Percentiles rank a stretch among this genome's conserved stretches.
These are phyloP conservation scores for Didymella sp. DNA, from an alignment of 2,329 filamentous ascomycete genomes.

Conservation along the genomic window DNA sequence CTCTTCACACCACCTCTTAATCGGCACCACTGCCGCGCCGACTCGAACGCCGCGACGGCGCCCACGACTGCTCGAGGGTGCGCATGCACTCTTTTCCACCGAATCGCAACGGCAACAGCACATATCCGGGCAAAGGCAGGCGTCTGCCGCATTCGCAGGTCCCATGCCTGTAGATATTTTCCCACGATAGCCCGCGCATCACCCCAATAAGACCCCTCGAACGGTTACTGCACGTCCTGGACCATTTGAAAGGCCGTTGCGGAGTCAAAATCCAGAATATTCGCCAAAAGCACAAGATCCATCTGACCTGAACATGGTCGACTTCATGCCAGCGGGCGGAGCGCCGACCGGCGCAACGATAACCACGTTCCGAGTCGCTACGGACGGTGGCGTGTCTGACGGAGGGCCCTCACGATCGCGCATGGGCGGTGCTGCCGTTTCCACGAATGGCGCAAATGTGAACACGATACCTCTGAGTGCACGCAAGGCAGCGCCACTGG, in stretches of 20 bases:
- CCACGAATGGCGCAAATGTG: slow-evolving; percentile 44
- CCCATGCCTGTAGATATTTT: slow-evolving; percentile 45
- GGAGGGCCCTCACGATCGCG: slow-evolving; percentile 35
- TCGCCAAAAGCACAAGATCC: slow-evolving; percentile 32
- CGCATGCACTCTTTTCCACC: slow-evolving; percentile 4
- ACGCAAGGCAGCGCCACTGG: slow-evolving; percentile 72
- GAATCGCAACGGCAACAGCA: slow-evolving; percentile 6
- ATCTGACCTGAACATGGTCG: slow-evolving; percentile 45
- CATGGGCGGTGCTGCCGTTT: slow-evolving; percentile 37
- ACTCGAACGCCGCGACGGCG: slow-evolving; percentile 3
- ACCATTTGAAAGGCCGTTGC: slow-evolving; percentile 20
- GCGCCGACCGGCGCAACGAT: slow-evolving; percentile 45
- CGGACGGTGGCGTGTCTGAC: slow-evolving; percentile 35
- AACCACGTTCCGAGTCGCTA: slow-evolving; percentile 49
- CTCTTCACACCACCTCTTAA: slow-evolving; percentile 4
- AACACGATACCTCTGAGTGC: slow-evolving; percentile 66
- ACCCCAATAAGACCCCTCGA: slow-evolving; percentile 16
- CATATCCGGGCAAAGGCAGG: slow-evolving; percentile 25
- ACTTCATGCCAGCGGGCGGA: slow-evolving; percentile 44
- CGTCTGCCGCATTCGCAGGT: slow-evolving; percentile 32
- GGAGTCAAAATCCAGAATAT: neutral
- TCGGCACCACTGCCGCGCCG: slow-evolving; percentile 16
- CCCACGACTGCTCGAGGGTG: neutral
- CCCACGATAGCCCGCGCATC: slow-evolving; percentile 38
- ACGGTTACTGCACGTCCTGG: slow-evolving; percentile 10